Base-by-base conservation (phyloP, 1,284 basidiomycete genomes). In the Pseudozyma pruni region DNA sequence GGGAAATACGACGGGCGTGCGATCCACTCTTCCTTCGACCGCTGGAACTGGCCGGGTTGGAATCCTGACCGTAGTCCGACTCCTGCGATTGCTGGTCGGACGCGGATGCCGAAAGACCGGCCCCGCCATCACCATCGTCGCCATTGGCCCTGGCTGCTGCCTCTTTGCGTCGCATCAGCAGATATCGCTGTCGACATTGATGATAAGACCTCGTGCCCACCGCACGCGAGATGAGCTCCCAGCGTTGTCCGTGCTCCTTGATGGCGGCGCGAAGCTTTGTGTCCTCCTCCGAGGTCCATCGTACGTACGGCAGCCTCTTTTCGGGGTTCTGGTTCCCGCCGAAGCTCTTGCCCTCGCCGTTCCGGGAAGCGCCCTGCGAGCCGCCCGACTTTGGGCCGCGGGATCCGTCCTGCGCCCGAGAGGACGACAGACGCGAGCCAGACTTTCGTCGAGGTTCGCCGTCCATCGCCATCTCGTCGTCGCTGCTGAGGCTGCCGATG, bases 201-300 rank as follows among this genome's bases (percentile, higher is more conserved):
- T 82, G 80, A 50, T 82, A 82, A 20, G 80, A 79, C 19, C 80
- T 60, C 11, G 80, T 81, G 8, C 79, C 80, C 8, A 82, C 80
- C 8, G 78, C 78, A 20, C 78, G 73, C 3, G 80, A 79, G 46
- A 82, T 78, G n/a, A 76, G 69, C 44, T 82, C 80, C 80, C 80
- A 82, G 3, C 79, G 67, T 47, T 82, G 80, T 5, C 80, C 80
- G 40, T 80, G 72, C 59, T 81, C 74, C 47, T 72, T 72, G 54
- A 82, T 81, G 7, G 80, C 80, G 5, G 68, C 62, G 9, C 74
- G 68, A 49, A 82, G 72, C 70, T 80, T 80, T 31, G 62, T 63
- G 47, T 82, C 80, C 45, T 82, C 80, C 41, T 81, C 79, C 9
- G 75, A 54, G 8, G 76, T 78, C 80, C 80, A 82, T 34, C 80